Percentiles rank a stretch among this genome's conserved stretches.
Conservation (phyloP, 2,329 filamentous ascomycete genomes). For the Nemania bipapillata region DNA sequence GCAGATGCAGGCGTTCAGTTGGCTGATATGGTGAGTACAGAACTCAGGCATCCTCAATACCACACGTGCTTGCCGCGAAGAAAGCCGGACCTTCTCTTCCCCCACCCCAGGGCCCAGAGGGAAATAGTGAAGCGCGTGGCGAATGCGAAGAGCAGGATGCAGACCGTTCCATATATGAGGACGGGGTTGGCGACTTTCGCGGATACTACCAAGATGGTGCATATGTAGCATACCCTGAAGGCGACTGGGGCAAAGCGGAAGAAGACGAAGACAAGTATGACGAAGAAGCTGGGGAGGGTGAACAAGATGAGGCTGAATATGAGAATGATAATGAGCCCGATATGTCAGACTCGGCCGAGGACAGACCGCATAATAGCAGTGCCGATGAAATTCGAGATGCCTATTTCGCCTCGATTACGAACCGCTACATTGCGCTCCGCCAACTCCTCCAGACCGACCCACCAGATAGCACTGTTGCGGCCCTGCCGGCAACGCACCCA, state of each 20-base stretch:
- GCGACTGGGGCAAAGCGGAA: constrained; percentile 46
- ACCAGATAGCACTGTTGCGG: constrained; percentile 62
- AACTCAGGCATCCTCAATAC: constrained; percentile 78
- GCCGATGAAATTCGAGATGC: constrained; percentile 64
- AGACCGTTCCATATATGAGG: constrained; percentile 61
- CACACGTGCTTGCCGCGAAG: constrained; percentile 74
- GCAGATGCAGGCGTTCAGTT: constrained; percentile 41
- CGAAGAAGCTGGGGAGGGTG: constrained; percentile 46
- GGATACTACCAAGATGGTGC: constrained; percentile 82
- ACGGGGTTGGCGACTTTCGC: constrained; percentile 63
- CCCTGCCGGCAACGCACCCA: constrained; percentile 65
- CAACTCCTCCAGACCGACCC: constrained; percentile 66
- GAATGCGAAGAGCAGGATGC: constrained; percentile 47
- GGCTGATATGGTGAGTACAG: constrained; percentile 70
- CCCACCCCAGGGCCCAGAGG: constrained; percentile 49
- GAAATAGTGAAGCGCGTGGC: constrained; percentile 39
- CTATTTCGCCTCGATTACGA: constrained; percentile 74
- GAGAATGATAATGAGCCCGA: constrained; percentile 50
- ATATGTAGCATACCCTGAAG: constrained; percentile 72
- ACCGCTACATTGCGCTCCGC: constrained; percentile 74
- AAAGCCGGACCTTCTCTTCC: constrained; percentile 64
- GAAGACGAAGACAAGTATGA: constrained; percentile 45
- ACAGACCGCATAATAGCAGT: constrained; percentile 49
- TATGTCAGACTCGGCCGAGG: constrained; percentile 42
- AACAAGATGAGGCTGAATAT: constrained; percentile 47